Evolutionary conservation across 768 basidiomycete genomes (phyloP).

Genomic region (Sutorius australiensis): DNA sequence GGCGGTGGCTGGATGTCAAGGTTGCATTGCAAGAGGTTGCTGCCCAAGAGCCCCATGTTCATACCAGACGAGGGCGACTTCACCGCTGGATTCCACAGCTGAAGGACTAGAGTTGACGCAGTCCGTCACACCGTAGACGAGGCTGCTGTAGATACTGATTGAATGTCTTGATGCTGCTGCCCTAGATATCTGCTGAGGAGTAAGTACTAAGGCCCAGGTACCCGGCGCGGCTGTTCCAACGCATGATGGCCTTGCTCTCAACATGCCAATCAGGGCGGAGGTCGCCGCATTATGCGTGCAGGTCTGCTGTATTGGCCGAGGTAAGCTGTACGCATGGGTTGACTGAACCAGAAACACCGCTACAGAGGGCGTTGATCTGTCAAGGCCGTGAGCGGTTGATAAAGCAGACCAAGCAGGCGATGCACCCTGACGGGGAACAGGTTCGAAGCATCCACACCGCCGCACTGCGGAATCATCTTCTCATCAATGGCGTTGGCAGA

Average conservation of each 20-base stretch:
- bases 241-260: slow-evolving; percentile 89
- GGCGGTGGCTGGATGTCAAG: slow-evolving; percentile 79
- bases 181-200: slow-evolving; percentile 67
- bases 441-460: slow-evolving; percentile 65
- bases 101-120: slow-evolving; percentile 74
- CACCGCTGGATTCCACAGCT: slow-evolving; percentile 44
- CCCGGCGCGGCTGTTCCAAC: slow-evolving; percentile 83
- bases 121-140: slow-evolving; percentile 82
- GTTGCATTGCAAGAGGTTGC: slow-evolving; percentile 61
- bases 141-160: slow-evolving; percentile 80
- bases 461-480: slow-evolving; percentile 79
- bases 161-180: slow-evolving; percentile 60
- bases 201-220: slow-evolving; percentile 88
- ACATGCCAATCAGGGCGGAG: slow-evolving; percentile 99
- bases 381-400: background rate
- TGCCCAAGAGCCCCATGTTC: slow-evolving; percentile 67
- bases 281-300: slow-evolving; percentile 86
- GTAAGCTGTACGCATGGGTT: slow-evolving; percentile 80
- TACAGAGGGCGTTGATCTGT: slow-evolving; percentile 89
- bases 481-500: slow-evolving; percentile 67
- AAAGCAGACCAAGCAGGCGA: background rate
- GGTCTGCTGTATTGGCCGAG: slow-evolving; percentile 71
- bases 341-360: slow-evolving; percentile 75
- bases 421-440: slow-evolving; percentile 93
- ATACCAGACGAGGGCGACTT: slow-evolving; percentile 39